Evolutionary conservation across 2,329 filamentous ascomycete genomes (phyloP), one percentile per base, ranked within the genome.

Genomic region (Ceratocystiopsis brevicomis): DNA sequence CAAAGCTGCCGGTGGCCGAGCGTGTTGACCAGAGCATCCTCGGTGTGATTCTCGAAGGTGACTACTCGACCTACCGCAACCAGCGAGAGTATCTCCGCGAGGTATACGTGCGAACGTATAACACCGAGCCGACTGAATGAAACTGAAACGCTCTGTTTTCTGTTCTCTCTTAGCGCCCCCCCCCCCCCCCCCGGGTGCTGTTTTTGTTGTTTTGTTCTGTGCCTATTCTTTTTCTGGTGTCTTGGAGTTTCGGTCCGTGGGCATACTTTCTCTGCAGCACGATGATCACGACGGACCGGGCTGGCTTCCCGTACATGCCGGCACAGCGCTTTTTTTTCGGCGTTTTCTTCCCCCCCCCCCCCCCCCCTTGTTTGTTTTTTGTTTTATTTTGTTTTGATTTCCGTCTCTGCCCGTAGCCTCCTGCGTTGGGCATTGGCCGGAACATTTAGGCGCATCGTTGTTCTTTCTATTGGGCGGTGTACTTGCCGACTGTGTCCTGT

Each of bases 11-110:
- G 0, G 43, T 49, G 1, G 55, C 56, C 16, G 51, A 55, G 18
- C 44, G 47, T 30, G 44, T 48, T 14, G 48, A 51, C 30, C 49
- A 55, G 39, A 82, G 77, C 54, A 73, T 95, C 19, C 69, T 96
- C 8, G 73, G 72, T 33, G 67, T 74, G 36, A 69, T 94, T 36
- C 64, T 92, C 43, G 78, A 70, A 12, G 86, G 83, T 43, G 79
- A 93, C 53, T 96, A 94, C 58, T 69, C 70, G 6, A 73, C 74
- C 2, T 92, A 92, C 54, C 63, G 71, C 17, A 58, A 66, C 37
- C 83, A 92, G 57, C 73, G 86, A 42, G 62, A 69, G 13, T 78
- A 70, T 49, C 61, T 87, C 10, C 62, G 63, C 42, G 60, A 64
- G 34, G 57, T 80, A 2, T 70, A 71, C 44, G 59, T 63, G 45